phyloP scores from a whole-genome alignment of 371 early-diverging fungal genomes.

The Blyttiomyces sp. region DNA sequence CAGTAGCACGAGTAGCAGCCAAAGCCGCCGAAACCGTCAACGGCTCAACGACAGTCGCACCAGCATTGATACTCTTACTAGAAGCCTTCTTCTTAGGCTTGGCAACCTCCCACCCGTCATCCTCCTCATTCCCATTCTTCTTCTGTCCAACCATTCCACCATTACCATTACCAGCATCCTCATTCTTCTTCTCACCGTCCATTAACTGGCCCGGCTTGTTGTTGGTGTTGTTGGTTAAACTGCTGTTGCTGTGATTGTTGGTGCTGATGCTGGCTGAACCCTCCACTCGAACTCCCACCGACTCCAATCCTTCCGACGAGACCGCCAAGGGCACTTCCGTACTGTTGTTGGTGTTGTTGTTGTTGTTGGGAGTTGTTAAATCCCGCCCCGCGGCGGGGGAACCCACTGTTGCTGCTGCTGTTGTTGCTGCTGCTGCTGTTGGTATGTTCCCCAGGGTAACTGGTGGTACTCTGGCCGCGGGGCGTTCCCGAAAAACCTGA shows the following conservation, averaged over 20 bases:
- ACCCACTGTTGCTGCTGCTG: too few species aligned
- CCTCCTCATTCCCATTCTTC: slow-evolving; percentile 13
- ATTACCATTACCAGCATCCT: not conserved
- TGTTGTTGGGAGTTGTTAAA: not conserved
- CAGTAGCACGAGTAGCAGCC: too few species aligned
- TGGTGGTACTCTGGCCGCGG: slow-evolving; percentile 22
- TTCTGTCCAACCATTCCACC: not conserved
- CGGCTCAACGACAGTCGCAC: not conserved
- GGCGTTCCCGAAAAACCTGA: slow-evolving; percentile 27
- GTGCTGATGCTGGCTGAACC: not conserved
- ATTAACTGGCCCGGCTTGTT: not conserved
- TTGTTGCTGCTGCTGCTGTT: too few species aligned
- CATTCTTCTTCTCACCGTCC: not conserved
- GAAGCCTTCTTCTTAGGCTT: not conserved
- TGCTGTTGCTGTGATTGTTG: not conserved
- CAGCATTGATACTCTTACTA: not conserved
- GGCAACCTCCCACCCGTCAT: slow-evolving; percentile 9
- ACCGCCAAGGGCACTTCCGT: not conserved
- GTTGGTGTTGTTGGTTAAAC: not conserved
- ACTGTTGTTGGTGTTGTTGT: slow-evolving; percentile 19
- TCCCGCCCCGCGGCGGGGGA: not conserved
- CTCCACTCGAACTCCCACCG: not conserved
- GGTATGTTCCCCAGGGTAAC: slow-evolving; percentile 3
- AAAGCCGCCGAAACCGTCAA: not conserved
- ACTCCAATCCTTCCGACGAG: not conserved